Percentiles rank a stretch among this genome's conserved stretches.
Evolutionary conservation across 2,329 filamentous ascomycete species (phyloP).

Genomic region (Arthrinium puccinioides): DNA sequence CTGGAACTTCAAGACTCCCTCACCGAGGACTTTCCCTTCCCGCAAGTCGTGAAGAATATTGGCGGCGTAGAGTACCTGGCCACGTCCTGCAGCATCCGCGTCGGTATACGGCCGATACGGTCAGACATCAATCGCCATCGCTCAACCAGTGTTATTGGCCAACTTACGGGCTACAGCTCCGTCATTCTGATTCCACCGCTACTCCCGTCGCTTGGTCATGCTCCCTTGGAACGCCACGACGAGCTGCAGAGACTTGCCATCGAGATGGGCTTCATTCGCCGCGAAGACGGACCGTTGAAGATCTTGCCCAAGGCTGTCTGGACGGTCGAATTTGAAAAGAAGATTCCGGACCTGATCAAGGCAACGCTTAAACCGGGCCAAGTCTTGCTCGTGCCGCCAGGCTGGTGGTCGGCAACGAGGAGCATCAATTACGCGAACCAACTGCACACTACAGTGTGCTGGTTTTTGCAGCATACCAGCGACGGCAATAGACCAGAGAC

Average conservation of each 20-base stretch:
- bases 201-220: constrained; percentile 3
- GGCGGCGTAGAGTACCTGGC: constrained; percentile 5
- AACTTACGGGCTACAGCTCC: constrained; percentile 8
- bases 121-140: constrained; percentile 3
- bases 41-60: constrained; percentile 6
- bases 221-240: constrained; percentile 4
- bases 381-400: constrained; percentile 7
- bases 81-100: constrained; percentile 8
- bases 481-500: no score
- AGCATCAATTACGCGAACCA: constrained; percentile 7
- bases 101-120: constrained; percentile 8
- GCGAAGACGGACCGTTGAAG: not conserved
- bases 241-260: not conserved
- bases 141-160: constrained; percentile 8
- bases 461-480: constrained; percentile 4
- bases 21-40: constrained; percentile 11
- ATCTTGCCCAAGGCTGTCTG: constrained; percentile 2
- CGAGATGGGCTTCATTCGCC: no score
- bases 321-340: constrained; percentile 7
- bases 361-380: constrained; percentile 3
- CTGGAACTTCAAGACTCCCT: constrained; percentile 4
- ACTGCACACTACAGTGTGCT: constrained; percentile 9
- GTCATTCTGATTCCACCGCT: constrained; percentile 7
- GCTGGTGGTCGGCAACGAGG: constrained; percentile 9
- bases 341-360: constrained; percentile 4